Evolutionary conservation across 2,329 filamentous ascomycete genomes (phyloP).

Genomic region (Aspergillus awamori): DNA sequence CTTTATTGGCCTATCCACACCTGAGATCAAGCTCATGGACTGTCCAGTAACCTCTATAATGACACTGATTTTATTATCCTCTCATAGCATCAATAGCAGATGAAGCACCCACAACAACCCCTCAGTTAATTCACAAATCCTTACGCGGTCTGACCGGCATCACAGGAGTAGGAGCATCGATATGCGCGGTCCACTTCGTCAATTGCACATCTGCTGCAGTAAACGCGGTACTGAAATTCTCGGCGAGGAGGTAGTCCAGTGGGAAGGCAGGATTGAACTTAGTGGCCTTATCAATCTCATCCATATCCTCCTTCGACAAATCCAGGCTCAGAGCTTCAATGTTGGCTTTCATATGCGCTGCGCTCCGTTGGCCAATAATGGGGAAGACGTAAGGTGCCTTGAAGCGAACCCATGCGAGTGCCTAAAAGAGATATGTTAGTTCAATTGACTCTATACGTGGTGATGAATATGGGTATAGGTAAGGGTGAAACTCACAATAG

Average conservation of each 20-base stretch:
- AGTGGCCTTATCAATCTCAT: slow-evolving; percentile 56
- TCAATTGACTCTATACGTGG: neutral
- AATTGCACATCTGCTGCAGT: slow-evolving; percentile 15
- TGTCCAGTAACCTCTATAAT: too few species aligned
- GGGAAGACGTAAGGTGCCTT: slow-evolving; percentile 59
- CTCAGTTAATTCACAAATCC: neutral
- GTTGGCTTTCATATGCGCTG: slow-evolving; percentile 58
- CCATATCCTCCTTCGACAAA: slow-evolving; percentile 57
- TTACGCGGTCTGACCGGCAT: slow-evolving; percentile 6
- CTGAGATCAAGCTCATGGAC: too few species aligned
- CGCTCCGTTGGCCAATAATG: slow-evolving; percentile 56
- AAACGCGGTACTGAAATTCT: slow-evolving; percentile 7
- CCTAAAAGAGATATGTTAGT: neutral
- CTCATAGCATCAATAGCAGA: neutral
- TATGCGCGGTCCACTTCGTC: slow-evolving; percentile 13
- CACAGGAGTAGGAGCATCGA: slow-evolving; percentile 10
- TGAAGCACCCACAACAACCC: neutral
- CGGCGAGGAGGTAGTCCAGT: slow-evolving; percentile 10
- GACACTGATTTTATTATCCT: neutral
- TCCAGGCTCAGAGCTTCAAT: slow-evolving; percentile 58
- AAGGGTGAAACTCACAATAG: slow-evolving; percentile 8
- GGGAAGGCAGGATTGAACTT: slow-evolving; percentile 57
- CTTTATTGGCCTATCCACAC: too few species aligned
- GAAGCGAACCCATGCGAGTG: slow-evolving; percentile 56
- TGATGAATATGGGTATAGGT: neutral